Evolutionary conservation across 2,329 filamentous ascomycete genomes (phyloP), one percentile per base, ranked within the genome.

Genomic region (Ophiostoma fasciatum): DNA sequence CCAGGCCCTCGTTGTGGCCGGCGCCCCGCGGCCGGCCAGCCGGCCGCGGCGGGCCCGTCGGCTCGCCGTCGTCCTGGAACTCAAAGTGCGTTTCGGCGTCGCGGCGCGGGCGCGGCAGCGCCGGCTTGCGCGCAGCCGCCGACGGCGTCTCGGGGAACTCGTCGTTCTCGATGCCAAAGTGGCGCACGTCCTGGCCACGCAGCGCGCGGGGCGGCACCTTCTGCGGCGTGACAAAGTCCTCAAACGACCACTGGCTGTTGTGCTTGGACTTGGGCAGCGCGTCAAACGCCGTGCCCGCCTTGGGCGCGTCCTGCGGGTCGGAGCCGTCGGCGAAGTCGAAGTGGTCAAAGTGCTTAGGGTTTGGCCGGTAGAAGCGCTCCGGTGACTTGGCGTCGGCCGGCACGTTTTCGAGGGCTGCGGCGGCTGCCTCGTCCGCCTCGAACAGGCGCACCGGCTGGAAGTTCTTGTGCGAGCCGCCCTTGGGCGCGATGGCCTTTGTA

Each of bases 1-100:
- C 67, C 29, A 78, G 61, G 7, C 78, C 78, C 38, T 72, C 73
- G 56, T 83, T 84, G 39, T 75, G 68, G 26, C 58, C 65, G n/a
- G 64, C 57, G 30, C 71, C 72, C 38, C 63, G 66, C 35, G 64
- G 65, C 33, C 63, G 61, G 33, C 56, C 57, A 34, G 57, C 51
- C 32, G 56, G 49, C 35, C 64, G 63, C 29, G 61, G 58, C 37
- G 67, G 62, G 7, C 61, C 65, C 13, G 64, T 59, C 33, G 71
- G 70, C 23, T 69, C 69, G 33, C 72, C 75, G 38, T 87, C 77
- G 51, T 96, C 87, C 36, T 72, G 64, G 49, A 94, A 71, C 42
- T 90, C 76, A 51, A 94, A 94, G 56, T 96, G 84, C 2, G 75
- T 61, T 51, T 87, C 76, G 14, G 80, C 78, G 48, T 92, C 82